Conservation (phyloP, 2,329 filamentous ascomycete species). For the Leptographium flavum region DNA sequence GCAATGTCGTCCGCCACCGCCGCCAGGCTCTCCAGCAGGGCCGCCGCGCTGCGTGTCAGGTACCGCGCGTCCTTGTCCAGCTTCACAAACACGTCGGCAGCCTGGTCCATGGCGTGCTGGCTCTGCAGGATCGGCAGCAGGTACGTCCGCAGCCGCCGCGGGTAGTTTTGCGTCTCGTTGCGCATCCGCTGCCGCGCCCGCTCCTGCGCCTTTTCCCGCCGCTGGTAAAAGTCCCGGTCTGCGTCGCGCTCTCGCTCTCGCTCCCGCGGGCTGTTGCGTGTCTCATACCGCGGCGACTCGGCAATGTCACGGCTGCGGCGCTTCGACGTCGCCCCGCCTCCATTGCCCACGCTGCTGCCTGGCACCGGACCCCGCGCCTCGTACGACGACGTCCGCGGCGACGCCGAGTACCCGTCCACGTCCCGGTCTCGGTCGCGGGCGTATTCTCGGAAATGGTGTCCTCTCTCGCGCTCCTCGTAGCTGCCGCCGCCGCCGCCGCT, state of each 20-base stretch:
- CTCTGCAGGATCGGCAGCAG: constrained; percentile 9
- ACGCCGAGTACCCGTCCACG: constrained; percentile 1
- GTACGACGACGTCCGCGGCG: constrained; percentile 7
- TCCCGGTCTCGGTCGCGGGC: constrained; percentile 1
- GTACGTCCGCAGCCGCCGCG: constrained; percentile 8
- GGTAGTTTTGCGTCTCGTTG: constrained; percentile 4
- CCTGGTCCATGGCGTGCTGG: constrained; percentile 9
- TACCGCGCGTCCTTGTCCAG: constrained; percentile 10
- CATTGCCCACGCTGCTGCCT: neutral
- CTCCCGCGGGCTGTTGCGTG: neutral
- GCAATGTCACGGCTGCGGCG: neutral
- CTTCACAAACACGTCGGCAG: constrained; percentile 9
- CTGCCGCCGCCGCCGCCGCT: constrained; percentile 2
- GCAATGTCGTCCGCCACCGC: constrained; percentile 6
- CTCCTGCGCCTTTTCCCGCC: neutral
- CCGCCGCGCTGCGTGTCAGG: constrained; percentile 7
- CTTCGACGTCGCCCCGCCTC: neutral
- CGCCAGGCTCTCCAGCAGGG: constrained; percentile 9
- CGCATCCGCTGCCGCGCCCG: constrained; percentile 7
- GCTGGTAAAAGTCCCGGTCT: neutral
- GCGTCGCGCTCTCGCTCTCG: constrained; percentile 6
- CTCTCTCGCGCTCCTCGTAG: constrained; percentile 7
- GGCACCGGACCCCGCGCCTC: neutral
- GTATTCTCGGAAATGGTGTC: neutral
- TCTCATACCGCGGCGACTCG: constrained; percentile 4